Conservation (phyloP, 768 basidiomycete species). For the Tylopilus subfusipes region DNA sequence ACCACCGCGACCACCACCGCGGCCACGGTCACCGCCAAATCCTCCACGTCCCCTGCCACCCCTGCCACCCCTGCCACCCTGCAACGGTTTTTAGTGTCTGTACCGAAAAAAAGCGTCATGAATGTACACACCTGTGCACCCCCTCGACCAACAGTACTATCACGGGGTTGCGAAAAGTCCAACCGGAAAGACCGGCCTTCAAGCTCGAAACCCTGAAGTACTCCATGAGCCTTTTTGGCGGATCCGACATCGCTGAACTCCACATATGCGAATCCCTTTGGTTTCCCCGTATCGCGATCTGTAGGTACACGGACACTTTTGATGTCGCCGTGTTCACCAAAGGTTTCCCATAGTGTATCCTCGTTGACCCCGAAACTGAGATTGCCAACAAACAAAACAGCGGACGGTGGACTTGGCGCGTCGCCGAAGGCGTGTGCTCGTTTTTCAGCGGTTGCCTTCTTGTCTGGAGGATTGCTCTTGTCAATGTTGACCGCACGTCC, state of each 20-base stretch:
- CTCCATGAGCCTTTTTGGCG: slow-evolving; percentile 77
- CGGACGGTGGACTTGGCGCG: slow-evolving; percentile 57
- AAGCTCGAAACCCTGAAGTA: slow-evolving; percentile 66
- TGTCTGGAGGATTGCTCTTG: slow-evolving; percentile 63
- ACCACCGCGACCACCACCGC: slow-evolving; percentile 41
- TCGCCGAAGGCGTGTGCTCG: slow-evolving; percentile 80
- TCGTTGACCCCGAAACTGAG: slow-evolving; percentile 77
- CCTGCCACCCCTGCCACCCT: slow-evolving; percentile 35
- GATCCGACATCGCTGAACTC: slow-evolving; percentile 81
- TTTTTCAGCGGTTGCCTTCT: slow-evolving; percentile 55
- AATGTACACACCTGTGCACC: slow-evolving; percentile 42
- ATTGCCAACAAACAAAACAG: slow-evolving; percentile 88
- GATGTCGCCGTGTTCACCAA: slow-evolving; percentile 81
- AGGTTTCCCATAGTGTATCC: slow-evolving; percentile 85
- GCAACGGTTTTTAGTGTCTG: not conserved
- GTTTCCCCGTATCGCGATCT: slow-evolving; percentile 83
- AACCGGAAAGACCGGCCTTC: slow-evolving; percentile 79
- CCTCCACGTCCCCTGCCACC: slow-evolving; percentile 30
- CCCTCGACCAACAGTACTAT: slow-evolving; percentile 50
- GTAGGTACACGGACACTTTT: slow-evolving; percentile 89
- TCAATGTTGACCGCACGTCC: slow-evolving; percentile 87
- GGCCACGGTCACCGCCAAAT: slow-evolving; percentile 31
- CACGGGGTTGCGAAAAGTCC: slow-evolving; percentile 84
- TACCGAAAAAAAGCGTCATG: not conserved
- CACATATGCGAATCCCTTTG: slow-evolving; percentile 97